Evolutionary conservation across 768 basidiomycete species (phyloP).

Genomic region (Leccinellum luteum): DNA sequence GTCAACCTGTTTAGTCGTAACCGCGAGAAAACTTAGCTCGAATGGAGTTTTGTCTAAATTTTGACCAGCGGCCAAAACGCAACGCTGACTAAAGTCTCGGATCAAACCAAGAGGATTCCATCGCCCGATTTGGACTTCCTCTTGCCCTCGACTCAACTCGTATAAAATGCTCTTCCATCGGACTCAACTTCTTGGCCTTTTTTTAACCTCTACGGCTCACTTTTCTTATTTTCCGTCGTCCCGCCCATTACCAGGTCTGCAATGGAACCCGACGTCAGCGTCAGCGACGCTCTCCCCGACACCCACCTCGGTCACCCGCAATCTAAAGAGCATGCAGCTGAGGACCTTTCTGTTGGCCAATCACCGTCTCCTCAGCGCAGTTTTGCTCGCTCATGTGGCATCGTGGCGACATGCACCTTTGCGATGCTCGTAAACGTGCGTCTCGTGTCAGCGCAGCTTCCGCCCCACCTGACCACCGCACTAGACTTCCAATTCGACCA

Average conservation of each 20-base stretch:
- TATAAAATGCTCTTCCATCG: neutral
- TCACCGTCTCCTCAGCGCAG: slow-evolving; percentile 18
- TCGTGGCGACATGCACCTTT: slow-evolving; percentile 38
- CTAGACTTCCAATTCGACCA: slow-evolving; percentile 37
- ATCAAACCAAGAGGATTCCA: neutral
- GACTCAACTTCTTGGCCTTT: neutral
- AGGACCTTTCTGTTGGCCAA: neutral
- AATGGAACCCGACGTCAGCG: slow-evolving; percentile 9
- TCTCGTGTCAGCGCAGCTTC: neutral
- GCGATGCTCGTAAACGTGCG: slow-evolving; percentile 39
- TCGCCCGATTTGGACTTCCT: neutral
- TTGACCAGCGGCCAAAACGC: neutral
- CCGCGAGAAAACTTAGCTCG: neutral
- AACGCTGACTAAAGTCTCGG: neutral
- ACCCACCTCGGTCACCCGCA: slow-evolving; percentile 9
- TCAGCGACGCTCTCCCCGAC: slow-evolving; percentile 13
- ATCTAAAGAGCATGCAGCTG: slow-evolving; percentile 4
- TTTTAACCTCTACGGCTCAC: neutral
- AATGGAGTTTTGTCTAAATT: neutral
- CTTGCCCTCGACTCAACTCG: neutral
- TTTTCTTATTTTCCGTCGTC: neutral
- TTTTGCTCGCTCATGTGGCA: slow-evolving; percentile 24
- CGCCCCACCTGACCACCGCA: neutral
- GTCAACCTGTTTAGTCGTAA: slow-evolving; percentile 24
- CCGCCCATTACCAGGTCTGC: neutral